phyloP scores from a whole-genome alignment of 495 filamentous ascomycete species.

The Aspergillus avenaceus region DNA sequence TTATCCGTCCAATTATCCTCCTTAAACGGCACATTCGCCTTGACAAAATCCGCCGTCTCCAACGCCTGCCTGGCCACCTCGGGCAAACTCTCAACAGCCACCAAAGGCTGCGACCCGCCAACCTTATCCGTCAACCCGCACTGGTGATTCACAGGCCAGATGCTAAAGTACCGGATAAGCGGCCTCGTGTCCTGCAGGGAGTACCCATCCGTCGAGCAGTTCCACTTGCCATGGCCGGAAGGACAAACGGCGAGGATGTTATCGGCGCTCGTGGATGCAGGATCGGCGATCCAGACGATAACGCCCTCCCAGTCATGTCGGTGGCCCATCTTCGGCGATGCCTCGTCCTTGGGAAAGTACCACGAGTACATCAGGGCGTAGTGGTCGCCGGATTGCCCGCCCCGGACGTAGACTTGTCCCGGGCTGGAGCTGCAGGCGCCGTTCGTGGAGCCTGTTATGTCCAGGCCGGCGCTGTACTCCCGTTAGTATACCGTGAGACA shows the following conservation, averaged over 20 bases:
- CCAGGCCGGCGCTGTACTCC: conserved; percentile 33
- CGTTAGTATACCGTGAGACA: neutral
- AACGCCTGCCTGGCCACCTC: conserved; percentile 32
- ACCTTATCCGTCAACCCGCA: conserved; percentile 38
- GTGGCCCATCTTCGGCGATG: conserved; percentile 40
- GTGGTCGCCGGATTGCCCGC: conserved; percentile 27
- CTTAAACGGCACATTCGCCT: conserved; percentile 43
- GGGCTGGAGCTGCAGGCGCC: conserved; percentile 41
- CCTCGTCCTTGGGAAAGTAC: conserved; percentile 49
- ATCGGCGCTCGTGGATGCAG: conserved; percentile 28
- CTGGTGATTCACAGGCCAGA: conserved; percentile 48
- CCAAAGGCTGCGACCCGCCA: conserved; percentile 48
- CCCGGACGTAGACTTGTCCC: conserved; percentile 49
- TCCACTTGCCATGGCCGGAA: conserved; percentile 49
- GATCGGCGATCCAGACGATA: conserved; percentile 40
- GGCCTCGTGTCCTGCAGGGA: conserved; percentile 34
- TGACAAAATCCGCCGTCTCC: conserved; percentile 38
- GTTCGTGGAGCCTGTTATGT: conserved; percentile 27
- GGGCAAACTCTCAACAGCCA: conserved; percentile 52
- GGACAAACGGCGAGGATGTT: conserved; percentile 49
- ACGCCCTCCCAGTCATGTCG: conserved; percentile 52
- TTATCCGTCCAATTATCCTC: conserved; percentile 38
- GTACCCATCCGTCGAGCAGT: conserved; percentile 39
- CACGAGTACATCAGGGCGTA: conserved; percentile 53
- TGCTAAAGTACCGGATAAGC: conserved; percentile 44